These are phyloP conservation scores for Xylariaceae sp. DNA, from an alignment of 2,329 filamentous ascomycete species.

Conservation along the genomic window DNA sequence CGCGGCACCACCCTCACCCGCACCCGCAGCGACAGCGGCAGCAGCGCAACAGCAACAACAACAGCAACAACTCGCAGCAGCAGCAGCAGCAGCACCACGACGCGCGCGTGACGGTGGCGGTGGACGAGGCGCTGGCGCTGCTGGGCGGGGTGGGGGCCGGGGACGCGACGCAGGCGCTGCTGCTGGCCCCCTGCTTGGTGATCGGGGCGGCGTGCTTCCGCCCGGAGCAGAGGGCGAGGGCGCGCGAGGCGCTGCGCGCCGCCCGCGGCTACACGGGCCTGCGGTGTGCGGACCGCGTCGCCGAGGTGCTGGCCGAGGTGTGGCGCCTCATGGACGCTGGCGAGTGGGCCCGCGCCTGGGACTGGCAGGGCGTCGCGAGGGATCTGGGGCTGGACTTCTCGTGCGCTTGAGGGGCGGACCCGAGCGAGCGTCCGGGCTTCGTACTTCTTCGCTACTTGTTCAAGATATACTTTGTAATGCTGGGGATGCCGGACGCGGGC, in stretches of 20 bases:
- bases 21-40: too few relatives aligned
- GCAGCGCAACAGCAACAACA: too few relatives aligned
- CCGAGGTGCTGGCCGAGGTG: slow-evolving; percentile 48
- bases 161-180: slow-evolving; percentile 51
- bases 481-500: too few relatives aligned
- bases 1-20: slow-evolving; percentile 9
- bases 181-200: slow-evolving; percentile 53
- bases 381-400: slow-evolving; percentile 49
- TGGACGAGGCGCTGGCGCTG: slow-evolving; percentile 49
- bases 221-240: slow-evolving; percentile 41
- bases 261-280: slow-evolving; percentile 54
- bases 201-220: slow-evolving; percentile 55
- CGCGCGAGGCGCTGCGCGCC: slow-evolving; percentile 40
- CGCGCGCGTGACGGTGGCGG: slow-evolving; percentile 42
- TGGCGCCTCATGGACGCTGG: slow-evolving; percentile 52
- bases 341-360: slow-evolving; percentile 54
- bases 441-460: too few relatives aligned
- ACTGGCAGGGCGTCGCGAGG: slow-evolving; percentile 53
- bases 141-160: slow-evolving; percentile 48
- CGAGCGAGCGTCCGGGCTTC: too few relatives aligned
- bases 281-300: slow-evolving; percentile 47
- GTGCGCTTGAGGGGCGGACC: slow-evolving; percentile 31
- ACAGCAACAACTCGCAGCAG: too few relatives aligned
- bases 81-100: slow-evolving; percentile 44
- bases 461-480: too few relatives aligned